Base-by-base conservation (phyloP, 768 basidiomycete genomes). In the Cystofilobasidium capitatum region DNA sequence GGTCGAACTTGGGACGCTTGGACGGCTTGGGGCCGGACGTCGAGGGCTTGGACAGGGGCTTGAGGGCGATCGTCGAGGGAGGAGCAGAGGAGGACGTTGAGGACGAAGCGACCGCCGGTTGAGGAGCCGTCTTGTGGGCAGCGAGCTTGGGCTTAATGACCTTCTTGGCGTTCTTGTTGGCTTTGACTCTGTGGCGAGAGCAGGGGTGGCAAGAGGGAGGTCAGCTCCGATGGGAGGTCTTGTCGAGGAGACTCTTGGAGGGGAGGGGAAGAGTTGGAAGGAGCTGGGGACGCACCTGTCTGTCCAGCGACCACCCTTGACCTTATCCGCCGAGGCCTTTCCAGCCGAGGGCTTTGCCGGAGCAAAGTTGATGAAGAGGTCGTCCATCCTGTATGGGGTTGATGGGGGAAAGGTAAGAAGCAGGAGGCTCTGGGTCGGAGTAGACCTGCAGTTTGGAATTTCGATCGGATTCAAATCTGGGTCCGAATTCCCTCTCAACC, bases 161-260 rank as follows among this genome's bases (percentile, higher is more conserved):
- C 22, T 67, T 39, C 57, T 70, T 71, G 5, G 70, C 69, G 40
- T 64, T 57, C 59, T 87, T 84, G 77, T 86, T 91, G 49, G 84
- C 84, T 79, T 88, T 89, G 64, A 88, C 75, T 74, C 89, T 91
- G 66, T 35, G 22, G 12, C 17, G n/a, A 14, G 20, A 58, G n/a
- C 40, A n/a, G 44, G 29, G 45, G 14, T 10, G 13, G 13, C 22
- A 29, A 42, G 3, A 40, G 24, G 45, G 54, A 44, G 26, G 9
- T 29, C 31, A 69, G 40, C 40, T 31, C 35, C 29, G 45, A 40
- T 20, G n/a, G 26, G 55, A 35, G 7, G 49, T 35, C 16, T 9
- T 17, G 35, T 17, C 36, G 59, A 37, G 49, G 20, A 49, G 45
- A 33, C 7, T 0, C n/a, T 12, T 16, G 13, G 35, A 26, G 17